Evolutionary conservation across 306 rosid species (phyloP), one percentile per base, ranked within the genome.

Genomic region (Gillenia trifoliata): DNA sequence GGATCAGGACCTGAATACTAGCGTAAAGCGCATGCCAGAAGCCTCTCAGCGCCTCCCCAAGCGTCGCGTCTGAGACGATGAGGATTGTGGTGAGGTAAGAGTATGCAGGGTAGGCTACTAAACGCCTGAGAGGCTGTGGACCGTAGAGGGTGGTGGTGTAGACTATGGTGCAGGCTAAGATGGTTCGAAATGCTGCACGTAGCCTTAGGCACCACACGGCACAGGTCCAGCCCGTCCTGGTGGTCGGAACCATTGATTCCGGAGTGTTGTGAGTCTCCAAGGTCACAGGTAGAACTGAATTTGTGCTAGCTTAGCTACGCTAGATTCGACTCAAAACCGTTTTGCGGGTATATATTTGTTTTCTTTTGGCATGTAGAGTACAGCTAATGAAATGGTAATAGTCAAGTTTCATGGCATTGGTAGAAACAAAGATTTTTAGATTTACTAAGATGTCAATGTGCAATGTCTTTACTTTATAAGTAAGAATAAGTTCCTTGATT

Each of bases 1-100:
- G 57, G 4, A 78, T 11, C 81, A 83, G 45, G 1, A 76, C 87
- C 30, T 79, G 87, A 47, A 76, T 26, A 23, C 75, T 85, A 0
- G 91, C 94, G 31, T 64, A 86, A 4, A 86, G 7, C 15, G 82
- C 83, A 23, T 79, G 87, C 87, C 89, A 90, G 38, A 80, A 79
- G 54, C 96, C 89, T 77, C 88, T 66, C 23, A 89, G n/a, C 2
- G 93, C 74, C 78, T 93, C 91, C 1, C 96, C 96, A 3, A 93
- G 84, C 0, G 91, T 77, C 8, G 88, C 86, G 23, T 88, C 89
- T 0, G 95, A 78, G 17, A 83, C 82, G n/a, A 89, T 72, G 0
- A 91, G 75, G 71, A 93, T 78, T 11, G 90, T 74, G 22, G 95
- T 89, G 22, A 85, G 68, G 64, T 93, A 93, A 0, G 89, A 82